Evolutionary conservation across 495 filamentous ascomycete species (phyloP).

Genomic region (Neurospora tetraspora): DNA sequence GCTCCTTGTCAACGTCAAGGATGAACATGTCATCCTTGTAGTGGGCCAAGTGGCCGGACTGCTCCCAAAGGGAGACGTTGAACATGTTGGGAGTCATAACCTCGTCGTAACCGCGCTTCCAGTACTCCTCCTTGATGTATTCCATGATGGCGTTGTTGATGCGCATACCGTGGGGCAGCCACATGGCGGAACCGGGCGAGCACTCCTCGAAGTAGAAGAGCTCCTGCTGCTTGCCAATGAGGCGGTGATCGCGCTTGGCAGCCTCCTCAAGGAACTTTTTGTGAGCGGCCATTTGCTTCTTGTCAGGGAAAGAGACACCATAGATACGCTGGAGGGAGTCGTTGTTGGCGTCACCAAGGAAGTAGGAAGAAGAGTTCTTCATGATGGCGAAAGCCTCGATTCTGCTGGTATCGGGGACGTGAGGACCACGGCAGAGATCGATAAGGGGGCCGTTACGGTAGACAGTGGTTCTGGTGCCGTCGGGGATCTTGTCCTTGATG

Average conservation of each 20-base stretch:
- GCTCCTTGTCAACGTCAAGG: conserved; percentile 80
- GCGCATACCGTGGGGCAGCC: conserved; percentile 81
- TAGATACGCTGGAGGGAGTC: conserved; percentile 94
- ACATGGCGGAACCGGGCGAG: conserved; percentile 87
- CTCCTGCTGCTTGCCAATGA: conserved; percentile 88
- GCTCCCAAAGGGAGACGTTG: conserved; percentile 83
- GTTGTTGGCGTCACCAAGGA: conserved; percentile 84
- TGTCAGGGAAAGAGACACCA: conserved; percentile 94
- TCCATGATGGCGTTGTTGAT: conserved; percentile 83
- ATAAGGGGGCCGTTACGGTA: conserved; percentile 59
- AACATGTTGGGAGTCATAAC: conserved; percentile 96
- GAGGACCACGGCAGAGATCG: conserved; percentile 50
- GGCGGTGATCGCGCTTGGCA: conserved; percentile 85
- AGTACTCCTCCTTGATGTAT: conserved; percentile 79
- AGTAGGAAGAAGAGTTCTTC: conserved; percentile 90
- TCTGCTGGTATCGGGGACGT: conserved; percentile 85
- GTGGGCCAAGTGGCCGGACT: conserved; percentile 87
- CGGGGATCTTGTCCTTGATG: conserved; percentile 82
- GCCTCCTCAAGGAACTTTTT: conserved; percentile 92
- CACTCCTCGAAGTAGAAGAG: conserved; percentile 92
- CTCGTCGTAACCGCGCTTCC: conserved; percentile 88
- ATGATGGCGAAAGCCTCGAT: conserved; percentile 91
- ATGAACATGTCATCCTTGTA: conserved; percentile 98
- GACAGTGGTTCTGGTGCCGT: conserved; percentile 84
- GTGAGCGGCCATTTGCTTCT: conserved; percentile 83